These are phyloP conservation scores for Aspergillus luchuensis DNA, from an alignment of 2,329 filamentous ascomycete species.

Conservation along the genomic window DNA sequence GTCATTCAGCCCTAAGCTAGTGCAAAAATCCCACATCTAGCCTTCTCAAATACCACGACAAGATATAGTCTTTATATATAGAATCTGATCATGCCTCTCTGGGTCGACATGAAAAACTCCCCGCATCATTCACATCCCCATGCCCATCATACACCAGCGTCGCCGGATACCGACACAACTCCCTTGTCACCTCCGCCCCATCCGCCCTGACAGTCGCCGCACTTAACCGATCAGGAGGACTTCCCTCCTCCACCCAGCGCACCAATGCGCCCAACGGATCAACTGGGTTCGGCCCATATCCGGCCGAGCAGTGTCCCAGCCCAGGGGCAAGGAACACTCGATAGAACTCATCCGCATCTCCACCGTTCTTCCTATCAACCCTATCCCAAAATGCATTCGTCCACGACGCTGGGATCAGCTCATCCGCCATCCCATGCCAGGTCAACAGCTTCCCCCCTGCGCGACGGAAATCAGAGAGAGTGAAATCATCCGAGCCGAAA, in stretches of 20 bases:
- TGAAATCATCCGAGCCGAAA: background rate
- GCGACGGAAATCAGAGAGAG: background rate
- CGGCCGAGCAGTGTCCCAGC: constrained; percentile 48
- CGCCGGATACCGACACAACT: background rate
- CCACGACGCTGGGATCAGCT: background rate
- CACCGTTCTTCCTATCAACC: background rate
- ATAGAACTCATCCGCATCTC: constrained; percentile 51
- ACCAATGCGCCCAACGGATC: constrained; percentile 1
- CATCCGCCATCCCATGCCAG: constrained; percentile 14
- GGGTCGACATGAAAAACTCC: background rate
- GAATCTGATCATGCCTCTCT: background rate
- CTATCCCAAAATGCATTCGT: background rate
- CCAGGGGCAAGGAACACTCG: constrained; percentile 55
- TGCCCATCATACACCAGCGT: background rate
- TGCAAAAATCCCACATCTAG: too few species aligned
- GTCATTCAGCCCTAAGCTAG: too few species aligned
- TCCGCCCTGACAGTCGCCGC: background rate
- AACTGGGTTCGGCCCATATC: background rate
- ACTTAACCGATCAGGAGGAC: constrained; percentile 9
- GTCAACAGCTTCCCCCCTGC: constrained; percentile 13
- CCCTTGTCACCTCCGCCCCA: background rate
- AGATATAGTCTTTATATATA: too few species aligned
- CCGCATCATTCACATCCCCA: background rate
- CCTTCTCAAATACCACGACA: too few species aligned
- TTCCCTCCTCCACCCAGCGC: constrained; percentile 9